phyloP scores from a whole-genome alignment of 441 rosid species.

The Monsonia emarginata region DNA sequence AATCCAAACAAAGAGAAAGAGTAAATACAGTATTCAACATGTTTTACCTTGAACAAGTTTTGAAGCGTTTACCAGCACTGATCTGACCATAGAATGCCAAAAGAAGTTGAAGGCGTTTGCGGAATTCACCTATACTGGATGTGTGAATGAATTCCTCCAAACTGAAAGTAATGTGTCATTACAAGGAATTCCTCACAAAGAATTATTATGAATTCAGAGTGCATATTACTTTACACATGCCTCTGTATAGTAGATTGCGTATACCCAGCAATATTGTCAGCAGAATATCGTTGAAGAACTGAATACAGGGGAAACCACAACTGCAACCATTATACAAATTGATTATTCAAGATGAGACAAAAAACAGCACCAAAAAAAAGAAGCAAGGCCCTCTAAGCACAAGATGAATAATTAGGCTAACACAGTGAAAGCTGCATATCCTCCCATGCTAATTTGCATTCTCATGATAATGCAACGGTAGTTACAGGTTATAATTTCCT shows the following conservation, averaged over 20 bases:
- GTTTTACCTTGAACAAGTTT: slow-evolving; percentile 55
- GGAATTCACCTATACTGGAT: slow-evolving; percentile 82
- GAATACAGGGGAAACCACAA: slow-evolving; percentile 90
- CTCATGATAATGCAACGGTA: too few relatives aligned
- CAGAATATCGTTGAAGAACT: slow-evolving; percentile 46
- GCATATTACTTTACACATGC: slow-evolving; percentile 27
- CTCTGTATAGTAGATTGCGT: slow-evolving; percentile 54
- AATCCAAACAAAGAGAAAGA: too few relatives aligned
- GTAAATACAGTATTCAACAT: too few relatives aligned
- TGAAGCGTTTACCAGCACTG: slow-evolving; percentile 46
- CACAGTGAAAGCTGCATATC: too few relatives aligned
- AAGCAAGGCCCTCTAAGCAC: too few relatives aligned
- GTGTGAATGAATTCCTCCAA: slow-evolving; percentile 77
- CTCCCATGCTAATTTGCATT: too few relatives aligned
- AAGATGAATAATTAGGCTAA: too few relatives aligned
- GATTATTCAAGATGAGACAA: too few relatives aligned
- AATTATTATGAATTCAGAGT: neutral
- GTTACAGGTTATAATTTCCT: too few relatives aligned
- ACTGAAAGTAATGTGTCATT: slow-evolving; percentile 37
- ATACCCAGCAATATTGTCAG: slow-evolving; percentile 35
- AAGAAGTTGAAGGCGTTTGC: slow-evolving; percentile 78
- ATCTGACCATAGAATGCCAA: slow-evolving; percentile 76
- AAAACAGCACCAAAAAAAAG: too few relatives aligned
- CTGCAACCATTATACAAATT: slow-evolving; percentile 38
- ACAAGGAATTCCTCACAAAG: neutral